Evolutionary conservation across 2,329 filamentous ascomycete species (phyloP).

Genomic region (Alternaria arbusti): DNA sequence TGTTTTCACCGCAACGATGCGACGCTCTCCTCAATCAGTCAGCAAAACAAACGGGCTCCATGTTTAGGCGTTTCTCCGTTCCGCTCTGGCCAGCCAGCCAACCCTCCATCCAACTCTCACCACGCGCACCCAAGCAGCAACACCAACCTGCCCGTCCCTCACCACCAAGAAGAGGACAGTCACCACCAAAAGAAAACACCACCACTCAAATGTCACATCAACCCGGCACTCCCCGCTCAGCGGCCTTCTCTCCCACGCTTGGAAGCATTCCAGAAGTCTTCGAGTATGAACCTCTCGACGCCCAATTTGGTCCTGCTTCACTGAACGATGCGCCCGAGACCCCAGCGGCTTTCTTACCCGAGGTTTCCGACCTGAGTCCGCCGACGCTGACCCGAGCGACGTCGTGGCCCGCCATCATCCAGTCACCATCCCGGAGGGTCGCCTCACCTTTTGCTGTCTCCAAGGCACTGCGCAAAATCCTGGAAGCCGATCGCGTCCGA

Average conservation of each 20-base stretch:
- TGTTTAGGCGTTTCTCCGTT: conserved; percentile 19
- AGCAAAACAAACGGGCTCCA: conserved; percentile 18
- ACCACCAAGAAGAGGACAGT: conserved; percentile 6
- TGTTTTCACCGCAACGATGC: conserved; percentile 31
- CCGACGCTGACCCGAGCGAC: conserved; percentile 26
- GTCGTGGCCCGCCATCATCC: conserved; percentile 29
- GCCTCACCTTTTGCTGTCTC: conserved; percentile 23
- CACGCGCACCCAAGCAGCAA: conserved; percentile 15
- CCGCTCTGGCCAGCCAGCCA: conserved; percentile 24
- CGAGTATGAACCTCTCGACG: conserved; percentile 29
- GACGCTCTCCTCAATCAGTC: conserved; percentile 14
- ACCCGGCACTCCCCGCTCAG: conserved; percentile 22
- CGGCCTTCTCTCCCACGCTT: conserved; percentile 32
- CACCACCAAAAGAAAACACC: conserved; percentile 5
- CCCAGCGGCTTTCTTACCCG: conserved; percentile 27
- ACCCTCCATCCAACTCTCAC: conserved; percentile 24
- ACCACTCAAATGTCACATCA: conserved; percentile 22
- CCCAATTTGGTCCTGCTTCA: conserved; percentile 9
- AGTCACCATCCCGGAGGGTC: conserved; percentile 25
- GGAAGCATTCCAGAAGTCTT: conserved; percentile 33
- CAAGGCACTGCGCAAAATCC: conserved; percentile 27
- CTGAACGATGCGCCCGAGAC: conserved; percentile 24
- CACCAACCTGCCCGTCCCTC: conserved; percentile 6
- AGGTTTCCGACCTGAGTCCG: conserved; percentile 22
- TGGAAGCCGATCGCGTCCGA: conserved; percentile 31